Evolutionary conservation across 2,329 filamentous ascomycete genomes (phyloP), one percentile per base, ranked within the genome.

Genomic region (Fusarium proliferatum): DNA sequence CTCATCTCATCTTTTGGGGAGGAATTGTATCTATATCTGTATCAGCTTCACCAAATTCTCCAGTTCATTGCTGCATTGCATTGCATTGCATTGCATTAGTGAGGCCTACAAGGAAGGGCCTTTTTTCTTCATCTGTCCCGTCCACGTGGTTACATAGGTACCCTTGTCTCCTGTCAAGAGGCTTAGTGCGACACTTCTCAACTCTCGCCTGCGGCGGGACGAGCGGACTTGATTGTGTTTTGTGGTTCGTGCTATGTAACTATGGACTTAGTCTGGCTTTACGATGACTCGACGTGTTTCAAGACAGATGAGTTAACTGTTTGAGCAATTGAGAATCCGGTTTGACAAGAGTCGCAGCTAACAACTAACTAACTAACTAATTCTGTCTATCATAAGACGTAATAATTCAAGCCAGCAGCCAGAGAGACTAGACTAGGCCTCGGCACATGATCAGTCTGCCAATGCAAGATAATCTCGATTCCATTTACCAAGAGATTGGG

Each of bases 91-190:
- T 26, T 55, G 33, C 36, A 55, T 30, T 52, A n/a, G 52, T 55
- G 52, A 70, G 53, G 65, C 65, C 46, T 51, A 55, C 43, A 36
- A 19, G 45, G 34, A 42, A 28, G 34, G 36, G 23, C 39, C 56
- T 46, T 45, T 36, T 28, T 36, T 33, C 16, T 30, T 19, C 58
- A 39, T 65, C 46, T 26, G 23, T 61, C 53, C 46, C 49, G 43
- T 64, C 67, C 67, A 69, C 67, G 67, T 69, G 67, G 67, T 64
- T 49, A 39, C 28, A 49, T 17, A 30, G 45, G 26, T n/a, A 69
- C 64, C 66, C 66, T 56, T 69, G 66, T 42, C 65, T 63, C 19
- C 51, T 69, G 65, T 69, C 67, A 69, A 69, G 30, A 68, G 30
- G 21, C 38, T 33, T 62, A 56, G 56, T 63, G 57, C 38, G 57